Base-by-base conservation (phyloP, 352 stramenopile species). In the Chrysophaeum taylorii region DNA sequence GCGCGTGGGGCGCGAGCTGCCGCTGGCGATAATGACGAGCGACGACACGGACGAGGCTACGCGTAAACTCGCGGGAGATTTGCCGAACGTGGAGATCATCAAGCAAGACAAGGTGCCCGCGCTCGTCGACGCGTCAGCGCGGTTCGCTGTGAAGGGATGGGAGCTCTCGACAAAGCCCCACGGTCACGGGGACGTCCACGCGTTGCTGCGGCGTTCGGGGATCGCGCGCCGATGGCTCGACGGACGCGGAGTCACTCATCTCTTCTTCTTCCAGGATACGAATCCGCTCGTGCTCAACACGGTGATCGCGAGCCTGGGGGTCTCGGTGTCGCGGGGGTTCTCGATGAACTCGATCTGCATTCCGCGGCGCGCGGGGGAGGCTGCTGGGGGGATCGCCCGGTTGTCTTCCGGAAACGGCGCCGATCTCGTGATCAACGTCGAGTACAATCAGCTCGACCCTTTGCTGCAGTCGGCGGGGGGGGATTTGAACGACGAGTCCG, bases 11-110 rank as follows among this genome's bases (percentile, higher is more conserved):
- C 69, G 67, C 9, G 68, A 70, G 16, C 71, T 98, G 39, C 92
- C 93, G 12, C 82, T 98, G 35, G 91, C 90, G 37, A 98, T 99
- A 73, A 99, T 99, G 95, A 96, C 92, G 61, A 96, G 87, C 4
- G 90, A 92, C 71, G 93, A 96, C 79, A 99, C 94, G 1, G 88
- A 97, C 72, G 81, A 84, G 21, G 81, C 83, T 23, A 99, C 94
- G 12, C 70, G 81, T 0, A 75, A 79, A 45, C 86, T 98, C 50
- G 85, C 97, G 74, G 80, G 86, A 70, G 89, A 91, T 75, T 98
- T 97, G 76, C 92, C 92, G 31, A 88, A 98, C 78, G 81, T 99
- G 52, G 90, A 86, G 62, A 87, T 99, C 71, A 91, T 98, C 41
- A 95, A 96, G 76, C 94, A 99, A 79, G 93, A 97, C 66, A 91